Evolutionary conservation across 1,284 basidiomycete species (phyloP).

Genomic region (Grifola frondosa): DNA sequence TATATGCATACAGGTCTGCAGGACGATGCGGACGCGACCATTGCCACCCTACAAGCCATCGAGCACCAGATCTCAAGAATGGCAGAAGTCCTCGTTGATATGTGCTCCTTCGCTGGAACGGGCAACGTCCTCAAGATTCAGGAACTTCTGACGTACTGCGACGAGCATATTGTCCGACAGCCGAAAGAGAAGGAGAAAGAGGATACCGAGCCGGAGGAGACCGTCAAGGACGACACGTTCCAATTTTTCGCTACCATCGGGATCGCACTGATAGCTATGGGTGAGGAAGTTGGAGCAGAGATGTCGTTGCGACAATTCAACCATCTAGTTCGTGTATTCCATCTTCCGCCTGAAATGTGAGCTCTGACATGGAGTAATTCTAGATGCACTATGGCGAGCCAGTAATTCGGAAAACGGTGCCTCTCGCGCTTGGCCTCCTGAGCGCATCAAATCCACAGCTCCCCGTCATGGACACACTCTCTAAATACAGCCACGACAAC

Average conservation of each 20-base stretch:
- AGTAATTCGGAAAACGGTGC: conserved; percentile 90
- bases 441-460: conserved; percentile 96
- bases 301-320: conserved; percentile 96
- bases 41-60: conserved; percentile 94
- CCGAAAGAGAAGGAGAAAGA: conserved; percentile 56
- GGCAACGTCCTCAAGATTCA: conserved; percentile 97
- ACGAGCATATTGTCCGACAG: conserved; percentile 80
- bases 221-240: conserved; percentile 74
- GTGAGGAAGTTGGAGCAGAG: conserved; percentile 96
- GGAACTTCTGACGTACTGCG: conserved; percentile 89
- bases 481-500: conserved; percentile 99
- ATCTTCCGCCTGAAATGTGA: neutral
- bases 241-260: conserved; percentile 95
- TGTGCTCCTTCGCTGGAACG: conserved; percentile 93
- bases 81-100: conserved; percentile 90
- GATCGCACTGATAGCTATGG: conserved; percentile 96
- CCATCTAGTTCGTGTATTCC: conserved; percentile 67
- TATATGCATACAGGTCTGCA: conserved; percentile 62
- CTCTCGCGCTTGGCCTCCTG: conserved; percentile 92
- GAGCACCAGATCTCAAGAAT: conserved; percentile 92
- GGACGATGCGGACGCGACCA: conserved; percentile 91
- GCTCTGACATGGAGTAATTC: conserved; percentile 10
- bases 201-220: conserved; percentile 54
- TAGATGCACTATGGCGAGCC: conserved; percentile 99
- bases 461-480: conserved; percentile 95